These are phyloP conservation scores for Phytophthora ramorum DNA, from an alignment of 352 stramenopile genomes.

Conservation along the genomic window DNA sequence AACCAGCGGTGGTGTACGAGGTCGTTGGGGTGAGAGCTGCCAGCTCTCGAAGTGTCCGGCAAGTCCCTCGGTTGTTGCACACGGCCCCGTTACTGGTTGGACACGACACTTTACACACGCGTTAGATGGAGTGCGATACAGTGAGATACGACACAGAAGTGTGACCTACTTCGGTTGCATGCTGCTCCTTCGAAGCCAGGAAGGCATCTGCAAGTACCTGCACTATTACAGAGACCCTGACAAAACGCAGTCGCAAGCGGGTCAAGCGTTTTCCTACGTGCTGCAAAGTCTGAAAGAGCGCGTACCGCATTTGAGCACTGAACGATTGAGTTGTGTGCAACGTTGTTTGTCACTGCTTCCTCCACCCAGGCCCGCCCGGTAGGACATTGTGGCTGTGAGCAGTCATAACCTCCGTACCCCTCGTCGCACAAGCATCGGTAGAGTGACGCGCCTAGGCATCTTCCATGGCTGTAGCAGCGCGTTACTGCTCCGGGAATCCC, in stretches of 20 bases:
- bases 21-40: slow-evolving; percentile 56
- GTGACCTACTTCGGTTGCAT: slow-evolving; percentile 65
- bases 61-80: slow-evolving; percentile 56
- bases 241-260: neutral
- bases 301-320: slow-evolving; percentile 78
- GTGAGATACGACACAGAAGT: neutral
- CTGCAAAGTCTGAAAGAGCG: neutral
- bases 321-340: slow-evolving; percentile 60
- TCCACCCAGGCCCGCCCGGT: slow-evolving; percentile 73
- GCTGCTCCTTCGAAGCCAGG: slow-evolving; percentile 69
- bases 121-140: neutral
- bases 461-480: slow-evolving; percentile 67
- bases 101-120: slow-evolving; percentile 51
- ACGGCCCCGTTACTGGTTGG: slow-evolving; percentile 37
- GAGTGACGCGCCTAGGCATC: slow-evolving; percentile 45
- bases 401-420: slow-evolving; percentile 60
- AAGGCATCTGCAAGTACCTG: slow-evolving; percentile 64
- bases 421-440: slow-evolving; percentile 69
- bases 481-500: slow-evolving; percentile 42
- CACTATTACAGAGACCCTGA: slow-evolving; percentile 64
- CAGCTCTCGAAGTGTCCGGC: slow-evolving; percentile 58
- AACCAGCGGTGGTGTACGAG: slow-evolving; percentile 43
- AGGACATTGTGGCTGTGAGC: slow-evolving; percentile 60
- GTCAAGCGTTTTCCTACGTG: neutral
- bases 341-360: slow-evolving; percentile 49